Conservation (phyloP, 108 stramenopile species). For the Licmophora abbreviata region DNA sequence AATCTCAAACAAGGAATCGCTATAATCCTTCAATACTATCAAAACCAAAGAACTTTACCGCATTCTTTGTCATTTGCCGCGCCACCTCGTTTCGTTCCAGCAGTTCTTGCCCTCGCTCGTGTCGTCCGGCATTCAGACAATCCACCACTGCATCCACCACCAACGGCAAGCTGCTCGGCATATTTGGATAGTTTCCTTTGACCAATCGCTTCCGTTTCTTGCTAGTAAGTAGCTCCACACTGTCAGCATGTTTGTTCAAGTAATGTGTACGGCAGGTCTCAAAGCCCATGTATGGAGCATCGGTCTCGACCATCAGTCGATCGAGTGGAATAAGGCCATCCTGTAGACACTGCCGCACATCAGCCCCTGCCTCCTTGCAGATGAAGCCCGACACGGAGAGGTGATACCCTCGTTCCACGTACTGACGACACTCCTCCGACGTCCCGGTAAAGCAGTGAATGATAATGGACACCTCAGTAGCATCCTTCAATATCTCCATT, state of each 20-base stretch:
- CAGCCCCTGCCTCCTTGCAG: conserved; percentile 30
- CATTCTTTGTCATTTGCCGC: not conserved
- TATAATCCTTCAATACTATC: not conserved
- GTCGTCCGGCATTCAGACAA: conserved; percentile 19
- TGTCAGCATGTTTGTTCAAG: conserved; percentile 37
- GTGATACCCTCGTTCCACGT: conserved; percentile 61
- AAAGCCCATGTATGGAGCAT: conserved; percentile 89
- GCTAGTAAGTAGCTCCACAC: conserved; percentile 21
- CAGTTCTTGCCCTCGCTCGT: not conserved
- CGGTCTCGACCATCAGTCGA: conserved; percentile 78
- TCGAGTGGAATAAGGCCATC: conserved; percentile 63
- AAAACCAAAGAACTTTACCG: conserved; percentile 1
- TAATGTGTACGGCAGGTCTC: conserved; percentile 38
- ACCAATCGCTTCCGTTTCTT: conserved; percentile 68
- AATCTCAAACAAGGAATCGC: not conserved
- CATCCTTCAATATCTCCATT: conserved; percentile 40
- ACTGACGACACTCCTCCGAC: conserved; percentile 42
- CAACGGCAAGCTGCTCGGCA: conserved; percentile 41
- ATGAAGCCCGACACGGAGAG: conserved; percentile 60
- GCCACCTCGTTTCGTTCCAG: not conserved
- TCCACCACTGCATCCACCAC: conserved; percentile 47
- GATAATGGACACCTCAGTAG: conserved; percentile 32
- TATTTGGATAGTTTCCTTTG: conserved; percentile 66
- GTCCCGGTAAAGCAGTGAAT: conserved; percentile 86
- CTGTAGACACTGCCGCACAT: conserved; percentile 39